Conservation (phyloP, 495 filamentous ascomycete species). For the Penicillium robsamsonii region DNA sequence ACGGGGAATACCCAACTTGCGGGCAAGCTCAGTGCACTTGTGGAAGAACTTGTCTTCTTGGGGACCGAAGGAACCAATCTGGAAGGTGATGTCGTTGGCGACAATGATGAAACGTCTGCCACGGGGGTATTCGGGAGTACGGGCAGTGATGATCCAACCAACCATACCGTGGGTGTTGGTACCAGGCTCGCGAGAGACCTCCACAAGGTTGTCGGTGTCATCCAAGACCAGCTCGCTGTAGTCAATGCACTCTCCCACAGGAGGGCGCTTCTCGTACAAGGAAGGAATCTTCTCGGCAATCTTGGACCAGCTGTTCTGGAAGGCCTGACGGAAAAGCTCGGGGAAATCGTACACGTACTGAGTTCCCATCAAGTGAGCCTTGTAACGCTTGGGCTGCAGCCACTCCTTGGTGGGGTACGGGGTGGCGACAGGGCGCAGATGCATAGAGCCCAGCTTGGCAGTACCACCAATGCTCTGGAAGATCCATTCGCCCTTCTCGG, state of each 20-base stretch:
- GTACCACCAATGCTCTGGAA: constrained; percentile 97
- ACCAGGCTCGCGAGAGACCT: constrained; percentile 90
- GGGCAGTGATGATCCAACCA: constrained; percentile 94
- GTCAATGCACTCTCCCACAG: constrained; percentile 87
- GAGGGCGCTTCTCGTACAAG: constrained; percentile 77
- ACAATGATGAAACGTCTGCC: constrained; percentile 92
- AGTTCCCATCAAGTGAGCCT: constrained; percentile 97
- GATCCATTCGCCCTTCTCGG: constrained; percentile 93
- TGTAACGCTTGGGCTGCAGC: constrained; percentile 98
- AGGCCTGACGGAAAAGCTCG: constrained; percentile 96
- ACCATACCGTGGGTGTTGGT: constrained; percentile 98
- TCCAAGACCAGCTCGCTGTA: constrained; percentile 92
- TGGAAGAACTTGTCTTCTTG: constrained; percentile 97
- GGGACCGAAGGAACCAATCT: constrained; percentile 96
- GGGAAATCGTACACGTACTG: constrained; percentile 99
- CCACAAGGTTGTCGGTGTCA: constrained; percentile 85
- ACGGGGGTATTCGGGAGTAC: constrained; percentile 93
- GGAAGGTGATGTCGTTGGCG: constrained; percentile 98
- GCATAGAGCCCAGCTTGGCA: constrained; percentile 93
- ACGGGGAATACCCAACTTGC: constrained; percentile 88
- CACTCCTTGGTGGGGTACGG: constrained; percentile 98
- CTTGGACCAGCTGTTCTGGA: constrained; percentile 91
- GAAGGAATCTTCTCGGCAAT: constrained; percentile 66
- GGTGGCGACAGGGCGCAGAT: constrained; percentile 82
- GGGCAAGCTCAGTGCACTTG: constrained; percentile 95